Evolutionary conservation across 2,329 filamentous ascomycete species (phyloP), one percentile per base, ranked within the genome.

Genomic region (Chaetoscypha palmicola): DNA sequence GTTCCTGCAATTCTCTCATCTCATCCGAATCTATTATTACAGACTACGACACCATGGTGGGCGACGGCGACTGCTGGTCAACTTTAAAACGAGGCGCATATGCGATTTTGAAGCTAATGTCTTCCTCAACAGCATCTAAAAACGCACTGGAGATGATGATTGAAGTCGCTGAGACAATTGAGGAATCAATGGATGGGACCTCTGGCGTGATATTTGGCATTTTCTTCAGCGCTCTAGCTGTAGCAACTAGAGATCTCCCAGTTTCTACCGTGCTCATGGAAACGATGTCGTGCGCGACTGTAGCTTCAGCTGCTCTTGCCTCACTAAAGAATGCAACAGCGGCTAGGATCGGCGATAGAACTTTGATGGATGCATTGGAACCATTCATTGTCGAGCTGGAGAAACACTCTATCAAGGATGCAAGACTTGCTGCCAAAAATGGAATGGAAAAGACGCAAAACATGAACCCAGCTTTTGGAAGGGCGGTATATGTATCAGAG

Each of bases 401-500:
- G 46, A 32, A 11, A n/a, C 66, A 66, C 16, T 71, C 76, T 55
- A 60, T 80, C 22, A 66, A 72, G 34, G 68, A 69, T 49, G 80
- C 80, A n/a, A 76, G 76, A 2, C 63, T 68, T 47, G 77, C 76
- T 9, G 79, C 81, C 3, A 67, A 71, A 46, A 61, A 73, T 38
- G 81, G 78, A 10, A 71, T 77, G 28, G 74, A 79, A 54, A 69
- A 69, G 14, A 85, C 81, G 30, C 81, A 79, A 62, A 72, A 71
- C 21, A 82, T 85, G 79, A 77, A 77, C 58, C 77, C 81, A 38
- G 79, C 72, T 54, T 64, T 85, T 38, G 81, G 81, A 21, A 68
- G 81, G 46, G 73, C 76, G 11, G 79, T 83, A 22, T 85, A 85
- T 60, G 77, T 85, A 21, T 46, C 24, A 16, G 37, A 46, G 23